Conservation (phyloP, 2,329 filamentous ascomycete genomes). For the Colletotrichum scovillei region DNA sequence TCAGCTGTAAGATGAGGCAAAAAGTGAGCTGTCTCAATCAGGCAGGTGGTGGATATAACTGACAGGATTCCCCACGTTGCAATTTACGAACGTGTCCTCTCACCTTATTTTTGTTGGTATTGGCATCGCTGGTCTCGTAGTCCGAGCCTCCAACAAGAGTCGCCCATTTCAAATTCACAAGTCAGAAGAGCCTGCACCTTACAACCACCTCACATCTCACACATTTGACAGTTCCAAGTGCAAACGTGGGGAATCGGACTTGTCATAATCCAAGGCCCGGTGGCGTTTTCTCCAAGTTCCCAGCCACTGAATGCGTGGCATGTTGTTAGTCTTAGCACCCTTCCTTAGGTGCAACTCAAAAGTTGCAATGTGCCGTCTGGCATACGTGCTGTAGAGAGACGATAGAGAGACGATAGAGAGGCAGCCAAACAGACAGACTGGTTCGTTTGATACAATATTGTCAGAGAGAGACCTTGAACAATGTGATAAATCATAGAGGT, state of each 20-base stretch:
- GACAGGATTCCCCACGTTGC: slow-evolving; percentile 22
- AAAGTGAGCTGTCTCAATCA: slow-evolving; percentile 23
- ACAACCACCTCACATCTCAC: neutral
- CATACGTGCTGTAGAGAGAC: neutral
- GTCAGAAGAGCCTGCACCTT: neutral
- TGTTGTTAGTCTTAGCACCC: neutral
- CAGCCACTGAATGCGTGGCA: neutral
- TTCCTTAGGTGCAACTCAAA: neutral
- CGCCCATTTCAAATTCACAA: no score
- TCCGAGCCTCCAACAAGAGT: neutral
- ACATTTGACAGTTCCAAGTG: neutral
- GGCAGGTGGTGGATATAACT: slow-evolving; percentile 26
- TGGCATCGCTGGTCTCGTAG: neutral
- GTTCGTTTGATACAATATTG: neutral
- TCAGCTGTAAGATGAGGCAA: slow-evolving; percentile 18
- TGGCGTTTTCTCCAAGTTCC: neutral
- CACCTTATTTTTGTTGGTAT: no score
- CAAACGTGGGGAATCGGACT: neutral
- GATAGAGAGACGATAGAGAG: neutral
- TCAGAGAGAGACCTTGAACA: neutral
- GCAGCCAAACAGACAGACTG: no score
- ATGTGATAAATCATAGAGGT: neutral
- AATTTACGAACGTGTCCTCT: slow-evolving; percentile 34
- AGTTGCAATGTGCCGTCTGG: neutral
- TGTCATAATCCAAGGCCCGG: no score